Percentiles rank a stretch among this genome's conserved stretches.
Evolutionary conservation across 345 rosid species (phyloP).

Genomic region (Cardamine occulta): DNA sequence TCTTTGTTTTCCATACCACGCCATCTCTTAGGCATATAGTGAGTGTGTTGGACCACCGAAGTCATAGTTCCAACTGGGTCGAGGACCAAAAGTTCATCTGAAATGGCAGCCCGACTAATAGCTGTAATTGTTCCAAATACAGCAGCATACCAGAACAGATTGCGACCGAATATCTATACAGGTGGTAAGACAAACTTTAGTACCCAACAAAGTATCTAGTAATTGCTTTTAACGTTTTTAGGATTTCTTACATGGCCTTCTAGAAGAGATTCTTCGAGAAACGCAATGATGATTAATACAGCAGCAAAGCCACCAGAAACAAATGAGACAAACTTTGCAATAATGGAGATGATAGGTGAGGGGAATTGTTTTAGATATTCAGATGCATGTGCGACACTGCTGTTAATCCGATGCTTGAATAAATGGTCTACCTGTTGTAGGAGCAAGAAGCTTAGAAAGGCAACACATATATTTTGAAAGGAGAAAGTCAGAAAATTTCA

Average conservation of each 20-base stretch:
- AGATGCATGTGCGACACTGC: constrained; percentile 84
- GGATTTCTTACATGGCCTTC: constrained; percentile 84
- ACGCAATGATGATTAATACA: constrained; percentile 89
- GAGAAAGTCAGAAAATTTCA: not conserved
- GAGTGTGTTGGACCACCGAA: constrained; percentile 88
- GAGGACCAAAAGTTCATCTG: constrained; percentile 87
- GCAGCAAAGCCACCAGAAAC: constrained; percentile 99
- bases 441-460: constrained; percentile 25
- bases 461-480: not conserved
- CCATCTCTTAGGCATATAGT: constrained; percentile 98
- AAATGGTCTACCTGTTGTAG: constrained; percentile 88
- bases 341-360: constrained; percentile 81
- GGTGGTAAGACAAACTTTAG: constrained; percentile 26
- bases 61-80: constrained; percentile 92
- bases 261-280: constrained; percentile 95
- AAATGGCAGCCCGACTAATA: constrained; percentile 86
- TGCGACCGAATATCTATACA: constrained; percentile 93
- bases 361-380: constrained; percentile 92
- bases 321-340: constrained; percentile 93
- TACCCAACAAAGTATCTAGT: constrained; percentile 9
- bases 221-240: not conserved
- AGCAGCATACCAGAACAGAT: constrained; percentile 97
- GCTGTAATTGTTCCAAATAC: constrained; percentile 98
- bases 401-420: constrained; percentile 93
- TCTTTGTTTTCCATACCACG: constrained; percentile 86